Base-by-base conservation (phyloP, 176 grass and related monocot genomes). In the Aegilops bicornis region DNA sequence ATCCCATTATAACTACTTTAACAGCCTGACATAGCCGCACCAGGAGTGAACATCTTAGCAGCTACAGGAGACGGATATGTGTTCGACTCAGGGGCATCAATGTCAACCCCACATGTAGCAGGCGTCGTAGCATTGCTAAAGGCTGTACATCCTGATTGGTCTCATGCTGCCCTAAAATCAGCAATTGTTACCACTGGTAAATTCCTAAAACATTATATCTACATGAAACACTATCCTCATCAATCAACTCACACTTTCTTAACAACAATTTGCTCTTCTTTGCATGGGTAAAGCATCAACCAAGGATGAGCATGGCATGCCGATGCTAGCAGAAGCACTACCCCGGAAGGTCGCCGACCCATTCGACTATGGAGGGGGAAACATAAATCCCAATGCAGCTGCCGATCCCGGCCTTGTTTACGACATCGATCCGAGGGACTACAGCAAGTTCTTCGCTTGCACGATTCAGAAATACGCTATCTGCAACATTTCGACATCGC, bases 351-450 rank as follows among this genome's bases (percentile, higher is more conserved):
- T 80, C 22, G 88, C 88, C 10, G 86, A 93, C 70, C 86, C 91
- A 30, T 93, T 93, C 13, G 88, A 93, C 66, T 90, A 86, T 32
- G 91, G 88, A 50, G 83, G 91, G 24, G 88, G 91, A 5, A 43
- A 87, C 61, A 86, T 93, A 25, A 82, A 88, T 54, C 91, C 88
- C 13, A 71, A 90, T 23, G 77, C 23, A 61, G 91, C 91, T 5
- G 73, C 75, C 2, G 74, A 88, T 86, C 91, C 91, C 2, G 83
- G 91, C 1, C 67, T 93, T 5, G 8, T 89, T 13, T 89, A 84
- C 6, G 67, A 84, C 81, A 89, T 84, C 20, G 58, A 89, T 19
- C 76, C 88, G 7, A 85, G 6, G 13, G 88, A 93, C 24, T 88
- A 90, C 39, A 61, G 22, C 73, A 83, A 86, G 48, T 88, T 76